Evolutionary conservation across 225 moss, liverwort and hornwort species (phyloP).

Genomic region (Thuidium tamariscinum): DNA sequence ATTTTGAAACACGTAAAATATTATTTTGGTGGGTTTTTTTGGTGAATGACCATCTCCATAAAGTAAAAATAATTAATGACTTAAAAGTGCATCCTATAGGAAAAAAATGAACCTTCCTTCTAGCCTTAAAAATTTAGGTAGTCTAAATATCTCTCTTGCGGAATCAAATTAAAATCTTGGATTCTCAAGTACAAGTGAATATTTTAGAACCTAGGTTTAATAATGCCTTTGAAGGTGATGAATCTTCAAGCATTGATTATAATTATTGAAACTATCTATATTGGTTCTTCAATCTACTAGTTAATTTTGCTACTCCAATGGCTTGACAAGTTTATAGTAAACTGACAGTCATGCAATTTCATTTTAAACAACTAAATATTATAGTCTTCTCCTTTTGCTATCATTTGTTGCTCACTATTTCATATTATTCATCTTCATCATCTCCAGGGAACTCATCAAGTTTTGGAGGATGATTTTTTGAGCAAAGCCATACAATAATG

Average conservation of each 20-base stretch:
- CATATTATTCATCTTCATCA: too few relatives aligned
- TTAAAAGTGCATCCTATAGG: too few relatives aligned
- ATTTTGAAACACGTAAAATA: too few relatives aligned
- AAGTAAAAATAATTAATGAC: too few relatives aligned
- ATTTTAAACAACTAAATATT: background rate
- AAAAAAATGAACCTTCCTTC: too few relatives aligned
- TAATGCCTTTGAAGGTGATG: background rate
- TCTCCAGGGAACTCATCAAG: background rate
- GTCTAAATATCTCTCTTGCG: rapidly evolving
- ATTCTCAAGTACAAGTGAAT: background rate
- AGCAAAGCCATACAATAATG: background rate
- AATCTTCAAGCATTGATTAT: background rate
- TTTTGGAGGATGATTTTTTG: background rate
- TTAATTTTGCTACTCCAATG: background rate
- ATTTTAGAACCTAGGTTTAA: background rate
- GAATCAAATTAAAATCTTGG: background rate
- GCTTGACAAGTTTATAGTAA: background rate
- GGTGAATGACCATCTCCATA: too few relatives aligned
- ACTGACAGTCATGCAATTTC: background rate
- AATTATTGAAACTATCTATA: background rate
- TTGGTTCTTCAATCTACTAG: background rate
- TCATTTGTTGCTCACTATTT: background rate
- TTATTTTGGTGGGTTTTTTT: too few relatives aligned
- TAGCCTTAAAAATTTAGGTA: background rate
- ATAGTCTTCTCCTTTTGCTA: background rate